Percentiles rank a stretch among this genome's conserved stretches.
Evolutionary conservation across 1,139 yeast genomes (phyloP).

Genomic region (Arxiozyma bovina): DNA sequence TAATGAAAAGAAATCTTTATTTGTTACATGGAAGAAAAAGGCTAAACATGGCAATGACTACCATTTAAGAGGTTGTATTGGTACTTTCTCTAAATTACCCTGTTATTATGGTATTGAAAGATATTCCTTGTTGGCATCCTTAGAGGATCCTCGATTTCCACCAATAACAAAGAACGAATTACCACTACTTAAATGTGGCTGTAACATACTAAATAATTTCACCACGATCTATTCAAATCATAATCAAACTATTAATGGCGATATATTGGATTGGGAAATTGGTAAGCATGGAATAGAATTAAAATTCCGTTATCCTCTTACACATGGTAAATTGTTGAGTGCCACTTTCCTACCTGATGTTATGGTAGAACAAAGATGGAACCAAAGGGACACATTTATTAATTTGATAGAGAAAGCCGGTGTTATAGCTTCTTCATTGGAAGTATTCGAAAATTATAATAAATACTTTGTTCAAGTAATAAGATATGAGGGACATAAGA

Average conservation of each 20-base stretch:
- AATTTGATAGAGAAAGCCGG: constrained; percentile 65
- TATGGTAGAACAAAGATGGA: constrained; percentile 86
- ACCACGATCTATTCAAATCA: constrained; percentile 17
- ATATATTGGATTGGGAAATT: constrained; percentile 58
- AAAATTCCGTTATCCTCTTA: constrained; percentile 38
- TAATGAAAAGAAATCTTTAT: constrained; percentile 46
- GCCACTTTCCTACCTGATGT: constrained; percentile 91
- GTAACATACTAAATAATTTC: constrained; percentile 30
- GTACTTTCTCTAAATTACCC: constrained; percentile 53
- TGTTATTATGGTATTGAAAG: constrained; percentile 50
- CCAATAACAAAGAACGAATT: constrained; percentile 57
- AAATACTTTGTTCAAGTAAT: constrained; percentile 26
- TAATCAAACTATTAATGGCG: constrained; percentile 13
- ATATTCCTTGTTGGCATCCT: constrained; percentile 62
- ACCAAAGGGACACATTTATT: constrained; percentile 56
- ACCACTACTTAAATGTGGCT: constrained; percentile 35
- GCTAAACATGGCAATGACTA: constrained; percentile 24
- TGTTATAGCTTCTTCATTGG: constrained; percentile 11
- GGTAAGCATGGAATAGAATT: constrained; percentile 72
- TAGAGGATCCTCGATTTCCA: constrained; percentile 67
- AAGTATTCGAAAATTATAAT: constrained; percentile 21
- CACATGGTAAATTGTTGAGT: constrained; percentile 35
- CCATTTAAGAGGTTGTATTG: constrained; percentile 81
- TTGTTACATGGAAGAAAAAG: constrained; percentile 75
- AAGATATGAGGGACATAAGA: constrained; percentile 28